A percentile compares a stretch with the other conserved stretches of the same genome.
These are phyloP conservation scores for Biscogniauxia sp. DNA, from an alignment of 2,329 filamentous ascomycete species.

Conservation along the genomic window DNA sequence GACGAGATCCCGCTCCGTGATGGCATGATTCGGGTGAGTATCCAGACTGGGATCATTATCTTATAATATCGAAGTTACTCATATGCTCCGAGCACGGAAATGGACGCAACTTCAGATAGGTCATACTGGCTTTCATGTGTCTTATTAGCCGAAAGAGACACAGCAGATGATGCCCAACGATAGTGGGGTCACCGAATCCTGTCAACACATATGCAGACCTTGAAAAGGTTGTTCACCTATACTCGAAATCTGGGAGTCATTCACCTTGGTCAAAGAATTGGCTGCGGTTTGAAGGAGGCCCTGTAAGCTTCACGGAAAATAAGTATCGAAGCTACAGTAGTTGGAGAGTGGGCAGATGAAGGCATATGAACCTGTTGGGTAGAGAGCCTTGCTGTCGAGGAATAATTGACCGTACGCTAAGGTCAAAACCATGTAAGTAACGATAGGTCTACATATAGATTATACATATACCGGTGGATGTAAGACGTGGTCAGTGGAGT, in stretches of 20 bases:
- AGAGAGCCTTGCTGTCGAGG: not conserved
- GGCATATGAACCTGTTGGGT: not conserved
- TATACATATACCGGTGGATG: not conserved
- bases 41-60: constrained; percentile 13
- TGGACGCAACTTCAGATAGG: constrained; percentile 27
- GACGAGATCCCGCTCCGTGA: constrained; percentile 9
- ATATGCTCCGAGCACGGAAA: constrained; percentile 27
- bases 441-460: not conserved
- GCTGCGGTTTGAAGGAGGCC: not conserved
- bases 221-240: not conserved
- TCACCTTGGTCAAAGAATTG: not conserved
- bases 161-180: constrained; percentile 22
- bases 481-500: not conserved
- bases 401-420: not conserved
- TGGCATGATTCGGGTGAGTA: constrained; percentile 6
- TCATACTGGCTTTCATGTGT: constrained; percentile 20
- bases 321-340: not conserved
- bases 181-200: constrained; percentile 1
- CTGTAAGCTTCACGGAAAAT: not conserved
- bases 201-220: not conserved
- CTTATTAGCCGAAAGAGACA: constrained; percentile 21
- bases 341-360: not conserved
- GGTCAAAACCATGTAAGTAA: not conserved
- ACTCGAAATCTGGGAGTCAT: not conserved
- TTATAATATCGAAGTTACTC: constrained; percentile 18